A percentile compares a stretch with the other conserved stretches of the same genome.
Evolutionary conservation across 2,329 filamentous ascomycete genomes (phyloP).

Genomic region (Dactylellina sp.): DNA sequence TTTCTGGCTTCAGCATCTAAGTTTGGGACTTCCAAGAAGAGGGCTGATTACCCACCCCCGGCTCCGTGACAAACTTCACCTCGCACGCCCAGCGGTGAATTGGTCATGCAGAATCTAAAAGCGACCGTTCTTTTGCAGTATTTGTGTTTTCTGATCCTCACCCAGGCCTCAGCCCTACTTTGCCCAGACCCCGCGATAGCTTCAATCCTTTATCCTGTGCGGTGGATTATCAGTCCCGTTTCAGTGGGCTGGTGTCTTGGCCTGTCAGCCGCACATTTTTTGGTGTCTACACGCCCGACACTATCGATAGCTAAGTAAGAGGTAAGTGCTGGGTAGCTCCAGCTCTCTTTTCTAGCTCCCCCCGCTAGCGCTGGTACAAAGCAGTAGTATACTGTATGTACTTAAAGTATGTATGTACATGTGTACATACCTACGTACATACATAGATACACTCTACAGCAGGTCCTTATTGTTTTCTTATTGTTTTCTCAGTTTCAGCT

Average conservation of each 20-base stretch:
- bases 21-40: constrained; percentile 41
- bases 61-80: no score
- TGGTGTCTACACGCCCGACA: constrained; percentile 1
- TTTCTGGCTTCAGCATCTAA: constrained; percentile 28
- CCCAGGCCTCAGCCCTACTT: constrained; percentile 50
- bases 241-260: constrained; percentile 31
- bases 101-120: constrained; percentile 41
- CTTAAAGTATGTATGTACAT: no score
- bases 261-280: constrained; percentile 50
- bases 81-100: constrained; percentile 32
- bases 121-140: constrained; percentile 13
- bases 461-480: no score
- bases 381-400: no score
- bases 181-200: constrained; percentile 38
- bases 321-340: no score
- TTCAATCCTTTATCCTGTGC: not conserved
- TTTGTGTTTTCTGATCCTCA: constrained; percentile 56
- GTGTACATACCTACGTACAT: no score
- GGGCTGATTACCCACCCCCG: constrained; percentile 39
- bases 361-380: no score
- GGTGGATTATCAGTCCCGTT: constrained; percentile 19
- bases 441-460: no score
- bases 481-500: no score
- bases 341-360: no score
- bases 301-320: constrained; percentile 27